Percentiles rank a stretch among this genome's conserved stretches.
phyloP scores from a whole-genome alignment of 2,329 filamentous ascomycete species.

The Monosporascus sp. region DNA sequence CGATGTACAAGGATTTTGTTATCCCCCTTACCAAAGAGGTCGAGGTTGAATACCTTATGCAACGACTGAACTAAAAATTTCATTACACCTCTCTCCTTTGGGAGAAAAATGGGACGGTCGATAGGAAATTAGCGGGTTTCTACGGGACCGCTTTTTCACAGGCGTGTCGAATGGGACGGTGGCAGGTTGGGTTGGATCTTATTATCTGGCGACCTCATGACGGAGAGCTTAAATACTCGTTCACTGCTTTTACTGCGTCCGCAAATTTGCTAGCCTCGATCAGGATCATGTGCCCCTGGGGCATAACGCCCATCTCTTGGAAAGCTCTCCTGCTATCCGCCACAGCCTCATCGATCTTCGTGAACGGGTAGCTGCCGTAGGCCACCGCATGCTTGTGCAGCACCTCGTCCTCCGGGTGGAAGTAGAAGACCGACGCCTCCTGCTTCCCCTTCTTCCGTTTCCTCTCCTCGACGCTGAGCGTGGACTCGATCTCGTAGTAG shows the following conservation, averaged over 20 bases:
- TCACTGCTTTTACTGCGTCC: constrained; percentile 68
- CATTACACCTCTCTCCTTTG: neutral
- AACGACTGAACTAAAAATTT: constrained; percentile 57
- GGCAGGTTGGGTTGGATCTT: neutral
- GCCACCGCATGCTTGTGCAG: constrained; percentile 71
- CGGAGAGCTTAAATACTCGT: constrained; percentile 62
- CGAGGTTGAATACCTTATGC: constrained; percentile 97
- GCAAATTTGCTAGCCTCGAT: constrained; percentile 77
- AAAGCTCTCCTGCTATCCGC: constrained; percentile 93
- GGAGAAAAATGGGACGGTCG: neutral
- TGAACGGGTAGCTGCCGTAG: constrained; percentile 68
- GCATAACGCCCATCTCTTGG: constrained; percentile 84
- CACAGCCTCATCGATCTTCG: constrained; percentile 72
- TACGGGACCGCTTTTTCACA: neutral
- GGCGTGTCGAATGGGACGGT: neutral
- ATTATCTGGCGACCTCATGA: constrained; percentile 18
- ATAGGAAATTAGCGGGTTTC: neutral
- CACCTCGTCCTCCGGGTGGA: constrained; percentile 93
- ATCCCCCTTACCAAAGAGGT: constrained; percentile 98
- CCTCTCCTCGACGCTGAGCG: constrained; percentile 63
- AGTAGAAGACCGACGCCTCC: constrained; percentile 69
- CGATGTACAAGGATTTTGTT: constrained; percentile 87
- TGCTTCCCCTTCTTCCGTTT: constrained; percentile 65
- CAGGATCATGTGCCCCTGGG: constrained; percentile 78
- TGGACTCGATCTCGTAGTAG: constrained; percentile 84